Base-by-base conservation (phyloP, 176 grass and related monocot species). In the Oryza punctata region DNA sequence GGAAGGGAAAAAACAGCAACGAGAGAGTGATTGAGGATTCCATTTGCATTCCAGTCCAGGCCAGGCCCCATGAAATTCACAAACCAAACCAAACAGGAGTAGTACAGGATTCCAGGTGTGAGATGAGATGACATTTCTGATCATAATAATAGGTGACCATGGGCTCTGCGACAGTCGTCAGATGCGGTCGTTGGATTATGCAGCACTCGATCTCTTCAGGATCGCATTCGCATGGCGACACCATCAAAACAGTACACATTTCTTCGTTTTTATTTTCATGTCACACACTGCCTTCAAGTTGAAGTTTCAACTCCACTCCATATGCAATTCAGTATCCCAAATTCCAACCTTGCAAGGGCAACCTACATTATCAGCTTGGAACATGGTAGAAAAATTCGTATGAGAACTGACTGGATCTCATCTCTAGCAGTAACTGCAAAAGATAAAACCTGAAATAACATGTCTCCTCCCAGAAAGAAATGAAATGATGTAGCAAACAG, bases 101-200 rank as follows among this genome's bases (percentile, higher is more conserved):
- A 57, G 52, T 57, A 57, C 52, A 57, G 52, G 19, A 57, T 4
- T 19, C 18, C n/a, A 69, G 16, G 28, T 26, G 37, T 57, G 40
- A 28, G 59, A n/a, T 28, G 49, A 64, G 64, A 21, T 57, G 52
- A n/a, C 16, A 19, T 18, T 15, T 44, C 1, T 47, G 12, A 15
- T 47, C 15, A 13, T 12, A 18, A 9, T 21, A 57, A 9, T 28
- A 30, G 26, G 65, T 69, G 78, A n/a, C 64, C 78, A 69, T 66
- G 29, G 67, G 7, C 54, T 80, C 65, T 80, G 65, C 67, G 46
- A 50, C 41, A 54, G 35, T 80, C 65, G 65, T 82, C 79, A 82
- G 69, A 82, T 35, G 50, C 27, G 68, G 50, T 63, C 50, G 14
- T 61, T 82, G 80, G 52, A 63, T 32, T 27, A 64, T 45, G 50